Percentiles rank a stretch among this genome's conserved stretches.
Evolutionary conservation across 1,284 basidiomycete genomes (phyloP).

Genomic region (Cutaneotrichosporon sp.): DNA sequence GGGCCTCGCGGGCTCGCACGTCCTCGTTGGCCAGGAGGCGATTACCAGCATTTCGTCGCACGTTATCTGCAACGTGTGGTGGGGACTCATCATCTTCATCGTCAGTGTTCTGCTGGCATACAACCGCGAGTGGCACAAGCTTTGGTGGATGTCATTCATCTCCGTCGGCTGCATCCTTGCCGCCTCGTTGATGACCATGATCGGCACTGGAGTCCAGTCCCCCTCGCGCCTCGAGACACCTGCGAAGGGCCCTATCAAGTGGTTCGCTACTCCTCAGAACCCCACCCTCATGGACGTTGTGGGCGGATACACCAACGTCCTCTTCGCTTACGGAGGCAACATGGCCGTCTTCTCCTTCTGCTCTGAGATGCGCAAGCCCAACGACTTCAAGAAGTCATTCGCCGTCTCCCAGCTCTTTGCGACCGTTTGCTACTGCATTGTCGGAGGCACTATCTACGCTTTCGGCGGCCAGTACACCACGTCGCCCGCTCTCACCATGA

Average conservation of each 20-base stretch:
- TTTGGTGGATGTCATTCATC: conserved; percentile 32
- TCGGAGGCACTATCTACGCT: conserved; percentile 34
- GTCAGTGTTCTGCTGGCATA: conserved; percentile 29
- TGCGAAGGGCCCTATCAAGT: conserved; percentile 25
- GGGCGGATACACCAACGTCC: conserved; percentile 39
- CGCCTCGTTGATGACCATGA: conserved; percentile 36
- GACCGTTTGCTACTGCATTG: conserved; percentile 32
- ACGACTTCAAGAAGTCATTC: conserved; percentile 44
- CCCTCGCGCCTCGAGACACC: conserved; percentile 19
- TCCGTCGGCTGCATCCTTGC: conserved; percentile 34
- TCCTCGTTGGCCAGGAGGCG: conserved; percentile 37
- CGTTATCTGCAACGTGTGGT: conserved; percentile 41
- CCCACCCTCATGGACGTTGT: conserved; percentile 32
- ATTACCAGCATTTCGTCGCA: conserved; percentile 32
- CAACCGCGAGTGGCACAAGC: conserved; percentile 34
- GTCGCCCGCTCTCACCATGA: conserved; percentile 41
- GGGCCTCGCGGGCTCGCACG: conserved; percentile 41
- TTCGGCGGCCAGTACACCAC: conserved; percentile 40
- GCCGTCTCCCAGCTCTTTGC: conserved; percentile 32
- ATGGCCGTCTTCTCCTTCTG: conserved; percentile 41
- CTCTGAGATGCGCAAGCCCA: conserved; percentile 41
- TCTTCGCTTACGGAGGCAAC: conserved; percentile 42
- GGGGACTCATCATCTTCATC: conserved; percentile 33
- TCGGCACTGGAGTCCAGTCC: conserved; percentile 33
- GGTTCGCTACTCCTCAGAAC: conserved; percentile 30